Conservation (phyloP, 2,329 filamentous ascomycete species). For the Trichoderma harzianum region DNA sequence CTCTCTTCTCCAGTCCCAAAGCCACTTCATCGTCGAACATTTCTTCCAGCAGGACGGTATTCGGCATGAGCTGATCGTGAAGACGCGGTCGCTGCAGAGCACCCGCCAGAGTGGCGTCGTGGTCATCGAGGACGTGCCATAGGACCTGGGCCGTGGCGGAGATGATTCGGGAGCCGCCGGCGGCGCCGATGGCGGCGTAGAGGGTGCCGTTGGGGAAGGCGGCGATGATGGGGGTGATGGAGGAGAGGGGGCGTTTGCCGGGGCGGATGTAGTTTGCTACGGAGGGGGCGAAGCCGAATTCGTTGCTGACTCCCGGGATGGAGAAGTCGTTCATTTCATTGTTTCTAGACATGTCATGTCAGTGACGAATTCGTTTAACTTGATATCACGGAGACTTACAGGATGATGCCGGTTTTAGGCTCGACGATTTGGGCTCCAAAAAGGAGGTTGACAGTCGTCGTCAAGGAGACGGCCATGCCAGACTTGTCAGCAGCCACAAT, state of each 20-base stretch:
- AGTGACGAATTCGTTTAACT: neutral
- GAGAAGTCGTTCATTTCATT: constrained; percentile 78
- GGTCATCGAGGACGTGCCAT: constrained; percentile 71
- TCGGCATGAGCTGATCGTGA: constrained; percentile 80
- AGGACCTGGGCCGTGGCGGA: constrained; percentile 72
- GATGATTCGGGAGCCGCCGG: constrained; percentile 80
- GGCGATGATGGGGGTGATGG: constrained; percentile 75
- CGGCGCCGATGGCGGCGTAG: constrained; percentile 68
- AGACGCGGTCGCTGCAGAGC: constrained; percentile 66
- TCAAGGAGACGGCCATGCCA: constrained; percentile 76
- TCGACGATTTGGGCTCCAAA: constrained; percentile 80
- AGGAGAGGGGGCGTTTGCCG: constrained; percentile 78
- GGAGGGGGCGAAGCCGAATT: constrained; percentile 80
- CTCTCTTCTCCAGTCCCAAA: constrained; percentile 58
- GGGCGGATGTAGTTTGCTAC: constrained; percentile 78
- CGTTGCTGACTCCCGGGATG: constrained; percentile 72
- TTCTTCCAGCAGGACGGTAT: constrained; percentile 65
- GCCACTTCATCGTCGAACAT: constrained; percentile 63
- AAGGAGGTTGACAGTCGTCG: constrained; percentile 82
- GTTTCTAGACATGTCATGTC: constrained; percentile 38
- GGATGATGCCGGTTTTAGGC: constrained; percentile 76
- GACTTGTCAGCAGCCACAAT: constrained; percentile 67
- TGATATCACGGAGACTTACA: constrained; percentile 38
- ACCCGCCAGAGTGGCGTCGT: constrained; percentile 53
- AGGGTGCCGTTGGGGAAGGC: constrained; percentile 61